Evolutionary conservation across 345 rosid species (phyloP).

Genomic region (Atalantia buxifolia): DNA sequence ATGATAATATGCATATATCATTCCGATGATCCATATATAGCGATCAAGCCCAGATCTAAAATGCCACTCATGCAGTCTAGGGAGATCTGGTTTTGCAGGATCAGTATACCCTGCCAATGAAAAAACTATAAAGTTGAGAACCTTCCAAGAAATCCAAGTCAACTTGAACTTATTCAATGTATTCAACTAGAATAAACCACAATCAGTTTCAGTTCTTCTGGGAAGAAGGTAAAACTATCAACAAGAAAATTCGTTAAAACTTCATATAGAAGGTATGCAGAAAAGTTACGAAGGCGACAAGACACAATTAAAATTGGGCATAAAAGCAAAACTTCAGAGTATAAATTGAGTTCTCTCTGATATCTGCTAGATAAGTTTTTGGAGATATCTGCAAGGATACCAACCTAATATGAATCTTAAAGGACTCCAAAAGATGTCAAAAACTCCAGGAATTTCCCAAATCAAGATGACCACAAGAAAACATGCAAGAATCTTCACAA

Average conservation of each 20-base stretch:
- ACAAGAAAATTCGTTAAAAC: not conserved
- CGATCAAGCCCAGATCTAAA: constrained; percentile 99
- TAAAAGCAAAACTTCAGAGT: not conserved
- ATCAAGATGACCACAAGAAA: constrained; percentile 79
- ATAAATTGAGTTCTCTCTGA: not conserved
- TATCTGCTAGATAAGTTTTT: too few relatives aligned
- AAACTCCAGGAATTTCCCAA: constrained; percentile 96
- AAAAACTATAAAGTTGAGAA: not conserved
- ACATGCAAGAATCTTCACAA: constrained; percentile 72
- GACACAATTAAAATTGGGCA: not conserved
- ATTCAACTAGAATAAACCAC: not conserved
- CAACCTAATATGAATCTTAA: constrained; percentile 67
- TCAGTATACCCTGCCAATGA: constrained; percentile 68
- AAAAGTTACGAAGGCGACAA: not conserved
- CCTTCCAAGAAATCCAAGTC: constrained; percentile 1
- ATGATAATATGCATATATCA: constrained; percentile 93
- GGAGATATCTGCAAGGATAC: constrained; percentile 12
- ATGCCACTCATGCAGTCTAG: constrained; percentile 87
- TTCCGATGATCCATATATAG: constrained; percentile 93
- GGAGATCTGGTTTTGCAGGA: constrained; percentile 89
- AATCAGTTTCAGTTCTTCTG: not conserved
- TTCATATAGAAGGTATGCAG: not conserved
- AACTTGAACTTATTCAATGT: not conserved
- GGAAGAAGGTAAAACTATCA: not conserved
- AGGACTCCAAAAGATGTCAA: constrained; percentile 78